A percentile compares a stretch with the other conserved stretches of the same genome.
These are phyloP conservation scores for Sclerotinia nivalis DNA, from an alignment of 2,329 filamentous ascomycete species.

Conservation along the genomic window DNA sequence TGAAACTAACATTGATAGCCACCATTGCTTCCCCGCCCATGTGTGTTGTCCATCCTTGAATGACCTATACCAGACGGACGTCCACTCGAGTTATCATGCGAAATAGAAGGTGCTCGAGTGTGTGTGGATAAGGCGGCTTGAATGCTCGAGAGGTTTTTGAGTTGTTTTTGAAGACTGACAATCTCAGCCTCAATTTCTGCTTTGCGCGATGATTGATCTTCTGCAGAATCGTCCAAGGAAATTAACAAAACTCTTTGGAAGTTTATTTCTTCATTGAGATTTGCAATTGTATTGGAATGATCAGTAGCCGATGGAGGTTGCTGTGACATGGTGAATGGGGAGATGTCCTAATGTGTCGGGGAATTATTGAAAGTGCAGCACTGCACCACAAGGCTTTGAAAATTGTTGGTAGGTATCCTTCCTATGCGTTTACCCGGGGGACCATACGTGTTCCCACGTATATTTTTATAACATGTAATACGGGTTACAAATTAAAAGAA, in stretches of 20 bases:
- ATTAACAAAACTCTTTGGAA: slow-evolving; percentile 48
- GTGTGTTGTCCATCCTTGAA: slow-evolving; percentile 5
- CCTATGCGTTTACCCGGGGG: slow-evolving; percentile 13
- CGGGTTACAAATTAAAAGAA: slow-evolving; percentile 7
- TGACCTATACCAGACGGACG: neutral
- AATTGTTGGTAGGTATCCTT: slow-evolving; percentile 11
- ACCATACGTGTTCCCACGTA: slow-evolving; percentile 15
- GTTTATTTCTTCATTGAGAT: slow-evolving; percentile 46
- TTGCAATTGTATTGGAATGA: slow-evolving; percentile 30
- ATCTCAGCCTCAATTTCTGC: neutral
- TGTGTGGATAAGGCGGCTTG: slow-evolving; percentile 1
- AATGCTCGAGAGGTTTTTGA: neutral
- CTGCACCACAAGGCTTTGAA: neutral
- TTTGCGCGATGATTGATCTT: slow-evolving; percentile 27
- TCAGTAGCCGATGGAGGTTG: neutral
- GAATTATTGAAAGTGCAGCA: neutral
- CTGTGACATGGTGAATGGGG: slow-evolving; percentile 20
- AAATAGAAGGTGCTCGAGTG: neutral
- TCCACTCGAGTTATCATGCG: neutral
- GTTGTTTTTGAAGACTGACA: neutral
- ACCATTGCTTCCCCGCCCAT: neutral
- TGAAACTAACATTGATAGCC: slow-evolving; percentile 16
- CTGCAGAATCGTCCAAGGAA: slow-evolving; percentile 44
- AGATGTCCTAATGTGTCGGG: neutral
- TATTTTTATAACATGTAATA: neutral